Percentiles rank a stretch among this genome's conserved stretches.
Conservation (phyloP, 2,329 filamentous ascomycete species). For the Pleurostoma richardsiae region DNA sequence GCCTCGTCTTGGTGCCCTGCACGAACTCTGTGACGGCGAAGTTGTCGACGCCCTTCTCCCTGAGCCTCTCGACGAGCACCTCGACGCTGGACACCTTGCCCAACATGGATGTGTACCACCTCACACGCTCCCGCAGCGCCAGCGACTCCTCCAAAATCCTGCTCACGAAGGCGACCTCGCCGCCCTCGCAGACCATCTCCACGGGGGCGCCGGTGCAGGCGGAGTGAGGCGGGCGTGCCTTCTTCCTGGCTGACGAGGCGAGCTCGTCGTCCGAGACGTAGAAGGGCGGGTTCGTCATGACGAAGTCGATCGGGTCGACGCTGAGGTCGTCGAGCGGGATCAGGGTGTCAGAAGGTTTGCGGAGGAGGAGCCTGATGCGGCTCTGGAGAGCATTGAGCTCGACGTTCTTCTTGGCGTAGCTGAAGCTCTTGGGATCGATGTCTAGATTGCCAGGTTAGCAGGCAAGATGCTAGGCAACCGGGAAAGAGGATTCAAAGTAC, state of each 20-base stretch:
- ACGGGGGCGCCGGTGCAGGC: constrained; percentile 70
- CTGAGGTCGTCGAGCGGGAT: constrained; percentile 57
- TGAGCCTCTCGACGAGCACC: constrained; percentile 54
- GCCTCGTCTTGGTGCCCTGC: constrained; percentile 70
- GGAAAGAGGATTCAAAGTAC: constrained; percentile 16
- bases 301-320: constrained; percentile 62
- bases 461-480: neutral
- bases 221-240: constrained; percentile 63
- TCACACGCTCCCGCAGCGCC: constrained; percentile 45
- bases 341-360: constrained; percentile 45
- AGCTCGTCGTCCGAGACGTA: constrained; percentile 73
- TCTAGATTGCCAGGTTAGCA: constrained; percentile 39
- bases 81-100: constrained; percentile 72
- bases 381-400: constrained; percentile 56
- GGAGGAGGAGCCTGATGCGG: constrained; percentile 60
- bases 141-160: constrained; percentile 45
- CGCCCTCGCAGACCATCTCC: constrained; percentile 77
- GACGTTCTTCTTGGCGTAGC: constrained; percentile 64
- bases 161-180: constrained; percentile 88
- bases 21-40: constrained; percentile 78
- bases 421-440: constrained; percentile 66
- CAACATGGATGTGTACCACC: constrained; percentile 91
- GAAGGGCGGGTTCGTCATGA: constrained; percentile 94
- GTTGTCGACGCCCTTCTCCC: constrained; percentile 59
- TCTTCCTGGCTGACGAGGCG: constrained; percentile 56